These are phyloP conservation scores for Gypsophila paniculata DNA, from an alignment of 179 eudicot genomes.

Conservation along the genomic window DNA sequence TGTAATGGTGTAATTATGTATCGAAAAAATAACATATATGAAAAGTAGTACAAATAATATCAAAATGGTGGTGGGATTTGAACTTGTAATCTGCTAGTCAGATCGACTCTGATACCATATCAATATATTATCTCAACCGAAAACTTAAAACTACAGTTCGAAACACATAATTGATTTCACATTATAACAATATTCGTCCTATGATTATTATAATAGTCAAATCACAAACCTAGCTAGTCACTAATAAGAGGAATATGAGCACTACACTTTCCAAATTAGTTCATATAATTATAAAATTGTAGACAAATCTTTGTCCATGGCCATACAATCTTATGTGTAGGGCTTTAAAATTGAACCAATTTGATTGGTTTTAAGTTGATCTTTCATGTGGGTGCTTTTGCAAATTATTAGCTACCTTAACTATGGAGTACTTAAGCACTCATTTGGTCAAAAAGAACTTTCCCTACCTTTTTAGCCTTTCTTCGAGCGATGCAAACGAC, in stretches of 20 bases:
- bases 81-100: too few relatives aligned
- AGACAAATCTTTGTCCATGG: background rate
- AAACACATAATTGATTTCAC: too few relatives aligned
- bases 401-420: constrained; percentile 5
- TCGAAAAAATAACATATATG: too few relatives aligned
- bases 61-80: too few relatives aligned
- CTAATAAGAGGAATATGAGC: background rate
- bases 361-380: background rate
- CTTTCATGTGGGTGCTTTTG: background rate
- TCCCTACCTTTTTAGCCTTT: background rate
- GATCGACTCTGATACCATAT: too few relatives aligned
- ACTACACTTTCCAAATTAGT: background rate
- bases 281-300: too few relatives aligned
- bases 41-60: too few relatives aligned
- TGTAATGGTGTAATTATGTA: too few relatives aligned
- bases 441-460: background rate
- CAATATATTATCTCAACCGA: too few relatives aligned
- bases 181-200: too few relatives aligned
- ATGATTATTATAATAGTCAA: background rate
- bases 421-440: background rate
- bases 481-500: background rate
- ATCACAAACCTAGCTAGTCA: too few relatives aligned
- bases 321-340: constrained; percentile 4
- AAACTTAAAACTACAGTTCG: too few relatives aligned
- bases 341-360: background rate